Base-by-base conservation (phyloP, 179 eudicot species). In the Monotropa hypopitys region DNA sequence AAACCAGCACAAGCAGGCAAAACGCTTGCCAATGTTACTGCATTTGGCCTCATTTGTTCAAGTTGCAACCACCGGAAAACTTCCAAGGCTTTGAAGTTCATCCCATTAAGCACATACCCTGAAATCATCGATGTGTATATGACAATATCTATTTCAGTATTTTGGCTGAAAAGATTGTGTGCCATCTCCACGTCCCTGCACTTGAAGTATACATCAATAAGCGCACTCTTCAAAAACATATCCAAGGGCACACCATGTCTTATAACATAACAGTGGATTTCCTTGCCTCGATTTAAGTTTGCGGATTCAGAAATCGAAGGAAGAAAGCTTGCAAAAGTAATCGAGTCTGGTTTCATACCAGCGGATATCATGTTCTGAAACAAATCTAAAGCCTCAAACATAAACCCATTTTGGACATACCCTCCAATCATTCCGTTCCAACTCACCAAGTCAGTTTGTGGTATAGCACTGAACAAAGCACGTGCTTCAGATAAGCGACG, bases 341-440 rank as follows among this genome's bases (percentile, higher is more conserved):
- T 79, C 32, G 90, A 81, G 77, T 90, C 91, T 2, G 89, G 92
- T 57, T 86, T 83, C 30, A 85, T 77, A 76, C 87, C 84, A 43
- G 79, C 78, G 13, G 63, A 56, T 74, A 87, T 75, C 97, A 91
- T 88, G 66, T 78, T 46, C 43, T 33, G 78, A 76, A 87, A 87
- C 82, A 88, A 85, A 62, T 80, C 75, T 33, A 70, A 74, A 40
- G 88, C 91, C 79, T 85, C 85, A 51, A 45, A 53, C 87, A 87
- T 84, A 43, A 73, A 81, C 28, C 87, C 86, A 65, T 86, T 84
- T 53, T 86, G 88, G 43, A 86, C 87, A 77, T 84, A 88, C 10
- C 97, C 97, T 77, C 88, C 89, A 78, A 91, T 85, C 86, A 91
- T 87, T 70, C 85, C 91, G 81, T 88, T 91, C 94, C 94, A 91